phyloP scores from a whole-genome alignment of 179 eudicot genomes.

The Silene vulgaris region DNA sequence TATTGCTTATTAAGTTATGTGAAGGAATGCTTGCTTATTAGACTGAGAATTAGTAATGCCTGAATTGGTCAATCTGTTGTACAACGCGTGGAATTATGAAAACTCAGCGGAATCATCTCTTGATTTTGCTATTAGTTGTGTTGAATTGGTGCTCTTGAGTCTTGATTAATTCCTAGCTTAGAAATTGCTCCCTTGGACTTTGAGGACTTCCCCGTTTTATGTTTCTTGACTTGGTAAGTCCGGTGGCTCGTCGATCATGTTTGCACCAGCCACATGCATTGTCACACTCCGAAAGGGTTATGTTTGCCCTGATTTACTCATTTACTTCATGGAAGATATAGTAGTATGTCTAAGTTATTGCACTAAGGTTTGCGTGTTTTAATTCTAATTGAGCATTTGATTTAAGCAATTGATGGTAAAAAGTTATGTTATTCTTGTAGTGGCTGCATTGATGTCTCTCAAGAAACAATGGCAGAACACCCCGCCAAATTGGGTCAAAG shows the following conservation, averaged over 20 bases:
- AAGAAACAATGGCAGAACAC: slow-evolving; percentile 31
- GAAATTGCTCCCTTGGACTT: not conserved
- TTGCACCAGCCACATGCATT: not conserved
- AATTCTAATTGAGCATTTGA: not conserved
- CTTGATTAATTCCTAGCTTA: not conserved
- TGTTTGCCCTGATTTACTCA: not conserved
- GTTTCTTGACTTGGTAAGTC: not conserved
- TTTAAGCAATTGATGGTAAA: not conserved
- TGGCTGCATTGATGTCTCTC: slow-evolving; percentile 29
- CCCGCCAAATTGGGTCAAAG: slow-evolving; percentile 34
- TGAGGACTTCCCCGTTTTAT: not conserved
- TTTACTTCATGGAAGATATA: not conserved
- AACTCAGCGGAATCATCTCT: not conserved
- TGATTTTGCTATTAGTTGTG: not conserved
- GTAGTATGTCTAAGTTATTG: not conserved
- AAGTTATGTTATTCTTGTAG: slow-evolving; percentile 16
- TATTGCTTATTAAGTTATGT: not conserved
- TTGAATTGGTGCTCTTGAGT: not conserved
- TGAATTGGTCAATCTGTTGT: not conserved
- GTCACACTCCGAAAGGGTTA: not conserved
- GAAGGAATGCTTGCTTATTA: not conserved
- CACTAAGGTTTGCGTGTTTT: not conserved
- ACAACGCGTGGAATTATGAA: not conserved
- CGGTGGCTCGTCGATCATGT: not conserved
- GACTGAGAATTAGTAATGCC: not conserved